Evolutionary conservation across 208 protist species (phyloP), one percentile per base, ranked within the genome.

Genomic region (Porcisia deanei): DNA sequence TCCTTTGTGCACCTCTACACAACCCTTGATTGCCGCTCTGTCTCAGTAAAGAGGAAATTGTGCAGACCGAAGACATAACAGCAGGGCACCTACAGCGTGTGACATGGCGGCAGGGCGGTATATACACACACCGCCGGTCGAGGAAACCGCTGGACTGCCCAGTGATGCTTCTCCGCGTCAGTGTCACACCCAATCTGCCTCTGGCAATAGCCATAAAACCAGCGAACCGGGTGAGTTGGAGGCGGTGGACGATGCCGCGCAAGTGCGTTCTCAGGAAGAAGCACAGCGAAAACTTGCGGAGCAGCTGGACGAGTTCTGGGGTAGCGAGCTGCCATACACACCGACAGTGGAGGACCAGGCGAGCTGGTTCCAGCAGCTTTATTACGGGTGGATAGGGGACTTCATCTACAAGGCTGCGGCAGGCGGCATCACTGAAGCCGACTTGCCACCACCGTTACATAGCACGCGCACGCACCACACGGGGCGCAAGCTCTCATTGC

Each of bases 361-460:
- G 9, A 85, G 55, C 52, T 78, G 73, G 76, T 85, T 89, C 53
- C 80, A 87, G 65, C 77, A 83, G 55, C 80, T 89, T 2, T 83
- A 87, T 76, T 89, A 89, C 70, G 80, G 83, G 30, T 89, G 85
- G 85, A 87, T 89, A 34, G 83, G 80, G 8, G 81, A 87, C 63
- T 89, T 84, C 65, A 87, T 87, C 59, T 81, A 71, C 49, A 77
- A 82, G 58, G 85, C 85, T 2, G 82, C 79, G n/a, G 39, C 57
- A 8, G 81, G 74, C 1, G 69, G 43, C 57, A 84, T 87, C 67
- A 89, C 75, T 1, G 82, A 80, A 52, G 74, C 57, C 14, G 76
- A 81, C 57, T 67, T 89, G 7, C 85, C 82, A 1, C 80, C 54
- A n/a, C 83, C 85, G 4, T 66, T 73, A 53, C 79, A 55, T 2